Conservation (phyloP, 2,329 filamentous ascomycete genomes). For the Hypoxylon sp. region DNA sequence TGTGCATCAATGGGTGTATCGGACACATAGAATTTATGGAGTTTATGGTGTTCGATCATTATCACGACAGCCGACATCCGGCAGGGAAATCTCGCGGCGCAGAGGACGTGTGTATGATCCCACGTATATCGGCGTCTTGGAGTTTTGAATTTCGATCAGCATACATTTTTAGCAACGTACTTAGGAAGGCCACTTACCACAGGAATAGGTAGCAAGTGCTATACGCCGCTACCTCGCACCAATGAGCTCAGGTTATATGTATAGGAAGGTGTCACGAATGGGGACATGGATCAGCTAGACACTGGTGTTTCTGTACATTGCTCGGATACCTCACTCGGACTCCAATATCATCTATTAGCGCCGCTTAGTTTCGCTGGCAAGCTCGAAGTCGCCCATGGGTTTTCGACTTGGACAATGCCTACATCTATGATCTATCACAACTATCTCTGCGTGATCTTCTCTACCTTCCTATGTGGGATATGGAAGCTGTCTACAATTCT, state of each 20-base stretch:
- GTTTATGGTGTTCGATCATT: slow-evolving; percentile 27
- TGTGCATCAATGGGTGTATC: slow-evolving; percentile 18
- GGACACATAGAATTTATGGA: slow-evolving; percentile 23
- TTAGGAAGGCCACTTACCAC: slow-evolving; percentile 8
- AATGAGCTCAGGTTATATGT: no score
- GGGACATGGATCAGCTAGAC: slow-evolving; percentile 18
- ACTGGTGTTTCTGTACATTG: slow-evolving; percentile 23
- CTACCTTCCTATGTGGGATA: no score
- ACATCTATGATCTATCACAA: no score
- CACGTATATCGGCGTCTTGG: slow-evolving; percentile 30
- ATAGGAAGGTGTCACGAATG: slow-evolving; percentile 3
- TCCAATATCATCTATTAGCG: no score
- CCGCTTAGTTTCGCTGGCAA: no score
- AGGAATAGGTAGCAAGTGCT: no score
- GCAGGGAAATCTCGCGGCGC: slow-evolving; percentile 11
- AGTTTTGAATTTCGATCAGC: slow-evolving; percentile 14
- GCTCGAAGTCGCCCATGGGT: no score
- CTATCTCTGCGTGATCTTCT: no score
- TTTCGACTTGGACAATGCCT: slow-evolving; percentile 4
- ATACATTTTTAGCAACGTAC: not conserved
- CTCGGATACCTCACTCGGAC: no score
- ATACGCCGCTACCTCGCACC: no score
- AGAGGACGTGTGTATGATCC: slow-evolving; percentile 16
- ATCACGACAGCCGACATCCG: slow-evolving; percentile 17
- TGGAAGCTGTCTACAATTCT: no score